Evolutionary conservation across 345 rosid genomes (phyloP), one percentile per base, ranked within the genome.

Genomic region (Citrus medica): DNA sequence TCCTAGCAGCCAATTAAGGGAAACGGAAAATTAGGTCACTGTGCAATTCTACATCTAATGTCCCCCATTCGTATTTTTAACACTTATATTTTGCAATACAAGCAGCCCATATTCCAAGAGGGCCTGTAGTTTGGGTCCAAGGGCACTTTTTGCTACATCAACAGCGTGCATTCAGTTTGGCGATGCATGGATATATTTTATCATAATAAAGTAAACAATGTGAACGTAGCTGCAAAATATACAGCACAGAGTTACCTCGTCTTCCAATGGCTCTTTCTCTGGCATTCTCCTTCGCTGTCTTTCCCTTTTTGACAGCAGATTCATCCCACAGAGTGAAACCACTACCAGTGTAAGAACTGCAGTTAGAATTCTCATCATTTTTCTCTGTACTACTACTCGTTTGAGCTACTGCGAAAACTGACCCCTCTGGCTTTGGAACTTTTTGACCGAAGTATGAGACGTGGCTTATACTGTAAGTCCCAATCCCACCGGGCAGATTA

Each of bases 401-500:
- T 80, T 85, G 92, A 37, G 85, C 88, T 58, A 78, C 89, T 0
- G 79, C 38, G 61, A 88, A 87, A n/a, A 86, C 48, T 9, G 89
- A 56, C 63, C 86, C 91, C 79, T 94, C 98, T 14, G 99, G 86
- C 83, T 94, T 91, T 28, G 93, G 94, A 79, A 85, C 70, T 74
- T 83, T 83, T 25, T 88, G 92, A 77, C 83, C 90, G 79, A 87
- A 88, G 71, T 83, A 86, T 6, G 98, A 90, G 65, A 88, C 77
- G 53, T 91, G 97, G 79, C 95, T 92, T 46, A 93, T 90, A 25
- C 88, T 94, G 84, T 92, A 92, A 37, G 99, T 91, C 73, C 97
- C 99, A 37, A 94, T 92, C 69, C 99, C 99, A 75, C 98, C 99
- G 2, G 97, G 97, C 25, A 94, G 99, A 46, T 87, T 76, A 73